phyloP scores from a whole-genome alignment of 2,329 filamentous ascomycete species.

The Phialophora tarda region DNA sequence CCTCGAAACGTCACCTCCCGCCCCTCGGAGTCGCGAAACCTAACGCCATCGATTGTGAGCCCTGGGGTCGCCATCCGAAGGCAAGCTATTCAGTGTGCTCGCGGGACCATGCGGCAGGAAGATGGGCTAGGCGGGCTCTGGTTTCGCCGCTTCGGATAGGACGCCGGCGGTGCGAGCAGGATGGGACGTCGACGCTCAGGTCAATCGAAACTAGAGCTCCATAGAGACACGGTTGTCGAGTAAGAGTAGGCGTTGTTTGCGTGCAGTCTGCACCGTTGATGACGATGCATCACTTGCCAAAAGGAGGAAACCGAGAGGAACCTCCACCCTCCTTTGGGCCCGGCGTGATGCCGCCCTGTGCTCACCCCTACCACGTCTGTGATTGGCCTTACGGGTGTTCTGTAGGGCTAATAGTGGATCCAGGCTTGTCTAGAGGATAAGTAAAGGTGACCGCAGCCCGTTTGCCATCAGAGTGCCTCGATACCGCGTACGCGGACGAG shows the following conservation, averaged over 20 bases:
- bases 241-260: neutral
- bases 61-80: constrained; percentile 73
- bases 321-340: neutral
- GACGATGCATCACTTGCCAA: neutral
- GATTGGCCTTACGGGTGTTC: too few species aligned
- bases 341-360: neutral
- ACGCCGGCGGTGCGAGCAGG: neutral
- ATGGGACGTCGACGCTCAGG: neutral
- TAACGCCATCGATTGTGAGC: constrained; percentile 81
- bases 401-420: too few species aligned
- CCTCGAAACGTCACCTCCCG: constrained; percentile 88
- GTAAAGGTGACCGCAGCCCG: too few species aligned
- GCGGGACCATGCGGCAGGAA: constrained; percentile 28
- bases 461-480: too few species aligned
- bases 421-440: too few species aligned
- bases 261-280: neutral
- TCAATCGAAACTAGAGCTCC: neutral
- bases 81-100: neutral
- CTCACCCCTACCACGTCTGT: neutral
- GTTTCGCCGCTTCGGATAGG: neutral
- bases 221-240: neutral
- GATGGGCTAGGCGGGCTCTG: neutral
- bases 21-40: constrained; percentile 80
- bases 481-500: too few species aligned
- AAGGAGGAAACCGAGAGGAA: neutral